These are phyloP conservation scores for Leccinum arenicola DNA, from an alignment of 768 basidiomycete species.

Conservation along the genomic window DNA sequence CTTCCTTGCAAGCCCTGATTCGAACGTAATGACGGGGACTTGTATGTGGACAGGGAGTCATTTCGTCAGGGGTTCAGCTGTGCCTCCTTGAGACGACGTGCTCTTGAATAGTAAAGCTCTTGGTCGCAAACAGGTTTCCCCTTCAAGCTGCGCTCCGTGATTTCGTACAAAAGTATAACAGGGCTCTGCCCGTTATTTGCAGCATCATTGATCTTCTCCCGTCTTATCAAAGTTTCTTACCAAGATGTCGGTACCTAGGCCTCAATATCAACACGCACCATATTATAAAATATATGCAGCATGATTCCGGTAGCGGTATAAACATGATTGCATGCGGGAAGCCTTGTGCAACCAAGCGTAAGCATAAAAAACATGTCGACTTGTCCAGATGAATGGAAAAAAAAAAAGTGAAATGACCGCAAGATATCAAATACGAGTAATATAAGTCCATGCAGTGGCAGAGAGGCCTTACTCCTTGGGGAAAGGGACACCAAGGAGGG, in stretches of 20 bases:
- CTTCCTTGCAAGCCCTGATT: constrained; percentile 47
- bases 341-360: neutral
- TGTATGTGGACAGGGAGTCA: constrained; percentile 31
- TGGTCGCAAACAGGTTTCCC: neutral
- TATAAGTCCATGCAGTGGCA: constrained; percentile 5
- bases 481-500: constrained; percentile 1
- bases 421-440: constrained; percentile 8
- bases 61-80: neutral
- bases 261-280: neutral
- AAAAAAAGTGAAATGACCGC: neutral
- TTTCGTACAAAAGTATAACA: constrained; percentile 2
- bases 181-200: neutral
- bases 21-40: constrained; percentile 39
- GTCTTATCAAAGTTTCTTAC: constrained; percentile 9
- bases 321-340: neutral
- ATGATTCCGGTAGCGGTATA: constrained; percentile 1
- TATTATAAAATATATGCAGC: neutral
- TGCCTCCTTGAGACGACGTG: constrained; percentile 3
- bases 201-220: constrained; percentile 1
- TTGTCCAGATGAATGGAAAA: neutral
- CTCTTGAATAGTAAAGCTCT: constrained; percentile 12
- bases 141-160: neutral
- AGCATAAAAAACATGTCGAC: neutral
- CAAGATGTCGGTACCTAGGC: neutral
- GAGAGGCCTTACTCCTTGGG: constrained; percentile 4